Evolutionary conservation across 176 grass and related monocot species (phyloP), one percentile per base, ranked within the genome.

Genomic region (Raddia guianensis): DNA sequence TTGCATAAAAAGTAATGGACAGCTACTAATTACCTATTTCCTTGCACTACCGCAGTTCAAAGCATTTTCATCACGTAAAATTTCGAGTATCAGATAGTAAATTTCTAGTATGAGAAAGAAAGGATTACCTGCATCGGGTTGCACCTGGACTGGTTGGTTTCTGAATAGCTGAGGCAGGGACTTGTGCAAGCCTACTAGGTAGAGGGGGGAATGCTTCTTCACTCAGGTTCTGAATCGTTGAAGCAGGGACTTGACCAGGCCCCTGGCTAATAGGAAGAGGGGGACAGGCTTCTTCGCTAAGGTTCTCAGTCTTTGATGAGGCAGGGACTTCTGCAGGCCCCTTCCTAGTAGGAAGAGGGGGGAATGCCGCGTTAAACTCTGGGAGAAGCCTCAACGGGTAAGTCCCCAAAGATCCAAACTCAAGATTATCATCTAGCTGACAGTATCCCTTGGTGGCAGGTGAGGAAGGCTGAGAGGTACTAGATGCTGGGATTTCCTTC

Each of bases 321-420:
- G 37, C 37, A 69, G 65, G 9, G 53, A 47, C 64, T 70, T 63
- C 64, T 76, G 18, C 62, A 46, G 63, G 58, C 60, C 49, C 50
- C 54, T 74, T 87, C 11, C 12, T 55, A 9, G 16, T 9, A 42
- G 58, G 33, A 8, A 68, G 78, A 75, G 43, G 35, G 15, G 67
- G 73, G 82, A 79, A 85, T 5, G 32, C 79, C 75, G 82, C 85
- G 15, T 33, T 44, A 7, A 80, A 79, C n/a, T 80, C 18, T 1
- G 55, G 66, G 65, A 48, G 7, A 14, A 10, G 48, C 70, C 33
- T 21, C 51, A 74, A 54, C 8, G 79, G 78, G 82, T 86, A 66
- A 71, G 87, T 82, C 19, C 72, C 86, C 3, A 90, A 46, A 20
- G 86, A 89, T 66, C 93, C 93, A 20, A 87, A 89, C 49, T 89